Evolutionary conservation across 495 filamentous ascomycete species (phyloP).

Genomic region (Penicillium salamii): DNA sequence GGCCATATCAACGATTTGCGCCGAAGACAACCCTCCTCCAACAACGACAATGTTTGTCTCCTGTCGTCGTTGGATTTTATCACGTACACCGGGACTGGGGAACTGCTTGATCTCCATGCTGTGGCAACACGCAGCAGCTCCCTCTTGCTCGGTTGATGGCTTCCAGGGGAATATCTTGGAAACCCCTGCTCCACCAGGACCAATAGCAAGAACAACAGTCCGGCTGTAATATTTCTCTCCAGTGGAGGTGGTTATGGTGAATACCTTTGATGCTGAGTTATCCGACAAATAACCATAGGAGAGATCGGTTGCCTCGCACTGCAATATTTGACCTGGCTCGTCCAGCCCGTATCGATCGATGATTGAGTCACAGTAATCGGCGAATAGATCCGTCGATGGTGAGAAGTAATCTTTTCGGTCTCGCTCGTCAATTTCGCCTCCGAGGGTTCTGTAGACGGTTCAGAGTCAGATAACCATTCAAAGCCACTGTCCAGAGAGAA

Average conservation of each 20-base stretch:
- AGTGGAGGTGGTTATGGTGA: conserved; percentile 48
- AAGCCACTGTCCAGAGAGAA: background rate
- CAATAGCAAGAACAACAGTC: conserved; percentile 55
- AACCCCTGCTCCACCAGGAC: conserved; percentile 43
- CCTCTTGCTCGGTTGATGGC: conserved; percentile 34
- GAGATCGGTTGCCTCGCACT: conserved; percentile 51
- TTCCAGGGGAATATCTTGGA: conserved; percentile 48
- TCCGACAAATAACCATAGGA: conserved; percentile 38
- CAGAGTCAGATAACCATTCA: background rate
- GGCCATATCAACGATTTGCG: conserved; percentile 57
- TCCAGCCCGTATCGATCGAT: conserved; percentile 51
- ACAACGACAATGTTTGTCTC: conserved; percentile 55
- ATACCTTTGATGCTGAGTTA: conserved; percentile 36
- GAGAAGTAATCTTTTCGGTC: conserved; percentile 66
- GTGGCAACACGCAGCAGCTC: conserved; percentile 48
- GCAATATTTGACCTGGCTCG: conserved; percentile 38
- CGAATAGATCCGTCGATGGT: conserved; percentile 54
- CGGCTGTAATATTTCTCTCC: conserved; percentile 46
- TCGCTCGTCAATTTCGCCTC: conserved; percentile 56
- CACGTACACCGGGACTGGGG: conserved; percentile 39
- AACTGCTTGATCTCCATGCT: conserved; percentile 53
- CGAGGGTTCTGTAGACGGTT: conserved; percentile 14
- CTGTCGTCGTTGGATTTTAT: conserved; percentile 44
- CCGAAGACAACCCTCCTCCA: conserved; percentile 60
- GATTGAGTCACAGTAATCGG: conserved; percentile 54